Conservation (phyloP, 108 stramenopile genomes). For the Cylindrotheca closterium region DNA sequence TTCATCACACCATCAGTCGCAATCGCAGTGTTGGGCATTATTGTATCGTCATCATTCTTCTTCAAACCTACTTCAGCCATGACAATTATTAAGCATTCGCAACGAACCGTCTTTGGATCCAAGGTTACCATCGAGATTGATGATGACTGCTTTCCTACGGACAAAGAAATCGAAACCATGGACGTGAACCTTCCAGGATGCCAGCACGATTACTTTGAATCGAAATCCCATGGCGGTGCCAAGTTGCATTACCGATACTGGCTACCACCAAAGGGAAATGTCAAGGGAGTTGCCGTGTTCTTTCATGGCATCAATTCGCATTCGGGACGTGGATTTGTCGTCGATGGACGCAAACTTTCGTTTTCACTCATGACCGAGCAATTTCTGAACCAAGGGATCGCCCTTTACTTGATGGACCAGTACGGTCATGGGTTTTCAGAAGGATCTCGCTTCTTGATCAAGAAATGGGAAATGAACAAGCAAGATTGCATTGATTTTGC, state of each 20-base stretch:
- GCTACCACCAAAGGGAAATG: conserved; percentile 19
- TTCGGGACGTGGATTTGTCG: background rate
- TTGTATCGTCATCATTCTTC: too few species aligned
- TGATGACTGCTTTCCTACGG: conserved; percentile 31
- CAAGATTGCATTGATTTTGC: conserved; percentile 40
- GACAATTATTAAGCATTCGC: too few species aligned
- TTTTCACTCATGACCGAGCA: conserved; percentile 11
- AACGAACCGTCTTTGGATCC: too few species aligned
- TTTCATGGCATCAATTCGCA: conserved; percentile 29
- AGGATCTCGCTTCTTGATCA: conserved; percentile 43
- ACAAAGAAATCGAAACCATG: conserved; percentile 31
- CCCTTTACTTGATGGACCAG: conserved; percentile 32
- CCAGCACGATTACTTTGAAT: conserved; percentile 50
- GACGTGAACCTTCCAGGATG: conserved; percentile 24
- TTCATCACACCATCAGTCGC: too few species aligned
- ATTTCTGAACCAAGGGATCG: conserved; percentile 15
- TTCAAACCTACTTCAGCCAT: too few species aligned
- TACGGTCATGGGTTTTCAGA: conserved; percentile 59
- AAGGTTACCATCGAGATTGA: conserved; percentile 5
- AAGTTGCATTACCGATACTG: conserved; percentile 46
- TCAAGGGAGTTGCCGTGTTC: conserved; percentile 42
- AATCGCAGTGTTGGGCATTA: too few species aligned
- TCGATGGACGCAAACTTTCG: conserved; percentile 11
- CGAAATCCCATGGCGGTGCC: background rate
- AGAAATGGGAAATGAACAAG: conserved; percentile 32